A percentile compares a stretch with the other conserved stretches of the same genome.
phyloP scores from a whole-genome alignment of 2,329 filamentous ascomycete genomes.

The Xylaria sp. region DNA sequence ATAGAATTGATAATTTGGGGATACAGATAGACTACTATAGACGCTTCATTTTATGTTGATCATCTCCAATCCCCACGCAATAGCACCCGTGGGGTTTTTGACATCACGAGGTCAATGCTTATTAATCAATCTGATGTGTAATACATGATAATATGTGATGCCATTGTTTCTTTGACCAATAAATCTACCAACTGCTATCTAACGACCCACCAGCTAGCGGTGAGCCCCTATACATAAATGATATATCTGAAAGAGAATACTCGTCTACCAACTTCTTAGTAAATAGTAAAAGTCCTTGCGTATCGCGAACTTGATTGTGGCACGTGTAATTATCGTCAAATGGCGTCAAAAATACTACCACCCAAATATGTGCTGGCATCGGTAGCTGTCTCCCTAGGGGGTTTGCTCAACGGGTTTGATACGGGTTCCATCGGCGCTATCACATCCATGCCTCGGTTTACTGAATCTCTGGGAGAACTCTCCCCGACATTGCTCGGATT shows the following conservation, averaged over 20 bases:
- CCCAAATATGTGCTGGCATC: slow-evolving; percentile 52
- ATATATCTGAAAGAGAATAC: neutral
- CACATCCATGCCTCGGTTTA: slow-evolving; percentile 51
- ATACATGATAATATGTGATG: neutral
- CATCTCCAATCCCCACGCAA: too few relatives aligned
- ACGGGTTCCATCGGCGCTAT: slow-evolving; percentile 53
- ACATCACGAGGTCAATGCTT: too few relatives aligned
- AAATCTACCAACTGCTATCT: too few relatives aligned
- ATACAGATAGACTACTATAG: too few relatives aligned
- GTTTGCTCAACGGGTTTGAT: slow-evolving; percentile 53
- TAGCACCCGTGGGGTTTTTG: too few relatives aligned
- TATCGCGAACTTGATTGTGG: neutral
- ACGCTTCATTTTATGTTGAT: too few relatives aligned
- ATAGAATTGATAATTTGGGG: too few relatives aligned
- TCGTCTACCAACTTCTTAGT: neutral
- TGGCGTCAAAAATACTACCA: slow-evolving; percentile 19
- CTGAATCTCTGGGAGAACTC: slow-evolving; percentile 56
- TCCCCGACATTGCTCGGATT: slow-evolving; percentile 66
- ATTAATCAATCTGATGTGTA: too few relatives aligned
- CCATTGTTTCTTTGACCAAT: neutral
- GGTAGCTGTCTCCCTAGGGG: slow-evolving; percentile 49
- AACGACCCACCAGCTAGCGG: neutral
- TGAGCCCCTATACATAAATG: neutral
- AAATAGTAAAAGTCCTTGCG: too few relatives aligned
- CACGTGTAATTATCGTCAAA: neutral